Evolutionary conservation across 2,329 filamentous ascomycete species (phyloP), one percentile per base, ranked within the genome.

Genomic region (Colletotrichum caudatum): DNA sequence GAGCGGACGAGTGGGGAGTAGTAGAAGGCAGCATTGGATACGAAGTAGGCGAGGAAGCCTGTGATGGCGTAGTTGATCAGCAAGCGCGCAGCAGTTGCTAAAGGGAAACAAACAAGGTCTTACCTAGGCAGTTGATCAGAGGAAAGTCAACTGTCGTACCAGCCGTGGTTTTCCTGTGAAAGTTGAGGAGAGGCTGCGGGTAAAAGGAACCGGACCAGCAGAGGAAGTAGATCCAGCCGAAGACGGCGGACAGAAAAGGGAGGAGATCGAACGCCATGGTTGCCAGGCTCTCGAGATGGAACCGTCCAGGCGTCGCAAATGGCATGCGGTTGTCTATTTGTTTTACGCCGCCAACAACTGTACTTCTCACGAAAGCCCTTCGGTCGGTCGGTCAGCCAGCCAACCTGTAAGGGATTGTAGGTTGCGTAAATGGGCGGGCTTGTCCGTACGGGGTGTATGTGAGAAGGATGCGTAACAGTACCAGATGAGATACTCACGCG

Each of bases 121-220:
- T 78, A 89, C 88, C 90, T 5, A 91, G 77, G 35, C 84, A 82
- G 81, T 96, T 96, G 76, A 94, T 86, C 23, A 92, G 86, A 23
- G 94, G 94, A 78, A 97, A 98, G 80, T 98, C 95, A 74, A 97
- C 91, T 0, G 94, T 93, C 5, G 95, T 91, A 51, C 96, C 96
- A 26, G 89, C 87, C 5, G 95, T 98, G 11, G 93, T 93, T 69
- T 89, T 89, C 65, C 94, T 91, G 39, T 85, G 85, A 80, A 87
- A 92, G 85, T 98, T 98, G 74, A 94, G 88, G 72, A 97, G 82
- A 8, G 93, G 90, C 80, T 98, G 96, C 1, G 95, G 95, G 80
- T 98, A 98, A 84, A 98, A 98, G 20, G 94, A 97, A 20, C 91
- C 83, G 16, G 93, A 95, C 95, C 95, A 96, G 81, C 88, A 90